These are phyloP conservation scores for Wickerhamiella occidentalis DNA, from an alignment of 805 yeast genomes.

Conservation along the genomic window DNA sequence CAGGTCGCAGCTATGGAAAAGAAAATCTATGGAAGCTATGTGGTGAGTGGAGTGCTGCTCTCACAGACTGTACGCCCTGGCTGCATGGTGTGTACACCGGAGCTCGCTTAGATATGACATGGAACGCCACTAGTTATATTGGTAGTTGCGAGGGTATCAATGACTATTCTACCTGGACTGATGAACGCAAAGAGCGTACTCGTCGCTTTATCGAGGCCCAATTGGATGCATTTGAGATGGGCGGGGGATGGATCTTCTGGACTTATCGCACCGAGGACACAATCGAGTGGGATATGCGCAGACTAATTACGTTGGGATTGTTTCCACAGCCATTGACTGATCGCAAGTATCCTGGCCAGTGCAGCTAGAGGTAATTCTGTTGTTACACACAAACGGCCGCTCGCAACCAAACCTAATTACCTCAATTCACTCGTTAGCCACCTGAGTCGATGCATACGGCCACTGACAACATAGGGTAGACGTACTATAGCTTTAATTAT, in stretches of 20 bases:
- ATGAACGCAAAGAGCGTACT: conserved; percentile 40
- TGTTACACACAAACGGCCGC: too few relatives aligned
- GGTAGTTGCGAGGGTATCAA: conserved; percentile 49
- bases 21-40: conserved; percentile 61
- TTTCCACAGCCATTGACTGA: conserved; percentile 69
- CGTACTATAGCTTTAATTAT: too few relatives aligned
- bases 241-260: conserved; percentile 84
- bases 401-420: too few relatives aligned
- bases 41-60: conserved; percentile 84
- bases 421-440: too few relatives aligned
- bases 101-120: conserved; percentile 61
- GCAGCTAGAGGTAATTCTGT: too few relatives aligned
- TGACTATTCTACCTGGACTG: conserved; percentile 44
- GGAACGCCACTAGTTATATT: conserved; percentile 33
- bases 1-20: conserved; percentile 34
- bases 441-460: too few relatives aligned
- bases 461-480: too few relatives aligned
- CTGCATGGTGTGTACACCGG: conserved; percentile 74
- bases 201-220: conserved; percentile 77
- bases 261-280: conserved; percentile 74
- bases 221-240: conserved; percentile 61
- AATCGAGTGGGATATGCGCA: conserved; percentile 71
- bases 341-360: conserved; percentile 58
- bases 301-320: conserved; percentile 43
- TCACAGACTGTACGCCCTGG: conserved; percentile 83